Percentiles rank a stretch among this genome's conserved stretches.
Conservation (phyloP, 257 asterid genomes). For the Forsythia suspensa region DNA sequence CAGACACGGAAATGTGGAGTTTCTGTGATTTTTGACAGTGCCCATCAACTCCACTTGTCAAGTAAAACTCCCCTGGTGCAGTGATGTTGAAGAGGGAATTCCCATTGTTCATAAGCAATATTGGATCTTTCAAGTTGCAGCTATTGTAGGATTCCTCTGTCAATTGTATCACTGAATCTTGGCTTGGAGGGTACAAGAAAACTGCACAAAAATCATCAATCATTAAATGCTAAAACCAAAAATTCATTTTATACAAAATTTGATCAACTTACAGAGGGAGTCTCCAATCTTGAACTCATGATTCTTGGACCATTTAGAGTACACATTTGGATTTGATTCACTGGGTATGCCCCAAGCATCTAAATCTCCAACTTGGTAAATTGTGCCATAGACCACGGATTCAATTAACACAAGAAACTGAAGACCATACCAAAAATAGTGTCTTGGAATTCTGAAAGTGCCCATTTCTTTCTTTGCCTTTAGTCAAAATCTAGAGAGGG, state of each 20-base stretch:
- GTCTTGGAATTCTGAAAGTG: constrained; percentile 21
- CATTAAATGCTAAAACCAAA: background rate
- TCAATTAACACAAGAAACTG: constrained; percentile 38
- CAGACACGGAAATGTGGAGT: constrained; percentile 58
- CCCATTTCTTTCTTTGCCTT: constrained; percentile 37
- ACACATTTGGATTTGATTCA: constrained; percentile 57
- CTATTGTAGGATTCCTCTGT: constrained; percentile 48
- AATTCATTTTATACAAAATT: background rate
- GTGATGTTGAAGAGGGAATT: constrained; percentile 78
- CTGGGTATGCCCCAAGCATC: constrained; percentile 71
- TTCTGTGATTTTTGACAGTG: constrained; percentile 69
- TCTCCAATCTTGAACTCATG: constrained; percentile 69
- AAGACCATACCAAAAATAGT: constrained; percentile 33
- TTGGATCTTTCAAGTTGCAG: constrained; percentile 83
- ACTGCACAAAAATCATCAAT: constrained; percentile 42
- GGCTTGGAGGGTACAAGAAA: constrained; percentile 94
- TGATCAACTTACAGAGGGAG: constrained; percentile 68
- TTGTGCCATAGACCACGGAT: constrained; percentile 37
- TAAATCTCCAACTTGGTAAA: constrained; percentile 77
- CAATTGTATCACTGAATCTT: constrained; percentile 85
- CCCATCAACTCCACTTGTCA: constrained; percentile 74
- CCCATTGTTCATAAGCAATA: constrained; percentile 70
- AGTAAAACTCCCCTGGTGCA: constrained; percentile 55
- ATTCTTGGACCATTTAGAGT: constrained; percentile 63
- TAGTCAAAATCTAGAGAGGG: constrained; percentile 22